Conservation (phyloP, 768 basidiomycete species). For the Auricularia auricula-judae region DNA sequence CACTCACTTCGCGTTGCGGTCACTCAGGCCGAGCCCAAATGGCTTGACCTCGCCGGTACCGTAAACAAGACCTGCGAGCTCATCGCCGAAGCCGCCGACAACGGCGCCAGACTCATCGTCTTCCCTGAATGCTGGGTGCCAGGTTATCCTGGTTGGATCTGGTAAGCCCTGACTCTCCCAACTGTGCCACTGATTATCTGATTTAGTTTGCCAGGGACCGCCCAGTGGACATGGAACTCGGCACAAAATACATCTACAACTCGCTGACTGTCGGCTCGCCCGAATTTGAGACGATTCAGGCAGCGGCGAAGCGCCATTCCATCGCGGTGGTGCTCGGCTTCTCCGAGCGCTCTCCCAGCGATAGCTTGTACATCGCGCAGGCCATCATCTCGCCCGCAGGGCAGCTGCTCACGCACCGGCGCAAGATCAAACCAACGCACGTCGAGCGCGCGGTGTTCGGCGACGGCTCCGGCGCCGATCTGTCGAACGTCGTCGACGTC, state of each 20-base stretch:
- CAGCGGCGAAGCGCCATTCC: neutral
- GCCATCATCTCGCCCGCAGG: conserved; percentile 2
- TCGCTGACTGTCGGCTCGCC: neutral
- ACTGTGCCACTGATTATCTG: too few species aligned
- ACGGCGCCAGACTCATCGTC: conserved; percentile 1
- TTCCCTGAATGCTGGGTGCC: conserved; percentile 2
- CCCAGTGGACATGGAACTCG: neutral
- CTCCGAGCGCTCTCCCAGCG: neutral
- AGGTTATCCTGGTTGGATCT: too few species aligned
- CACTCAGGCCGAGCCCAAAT: conserved; percentile 7
- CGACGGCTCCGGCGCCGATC: conserved; percentile 1
- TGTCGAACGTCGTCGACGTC: neutral
- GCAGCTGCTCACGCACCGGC: conserved; percentile 1
- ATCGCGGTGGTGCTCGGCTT: neutral
- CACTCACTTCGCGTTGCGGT: too few species aligned
- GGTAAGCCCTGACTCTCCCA: too few species aligned
- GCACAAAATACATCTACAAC: neutral
- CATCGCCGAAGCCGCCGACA: conserved; percentile 1
- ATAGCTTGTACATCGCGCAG: neutral
- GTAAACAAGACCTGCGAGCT: conserved; percentile 2
- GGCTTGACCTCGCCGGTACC: conserved; percentile 2
- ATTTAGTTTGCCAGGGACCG: neutral
- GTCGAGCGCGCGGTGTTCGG: conserved; percentile 4
- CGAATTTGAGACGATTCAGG: conserved; percentile 2
- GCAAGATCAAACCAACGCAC: conserved; percentile 10